phyloP scores from a whole-genome alignment of 75 land plant species.

The Selaginella moellendorffii region DNA sequence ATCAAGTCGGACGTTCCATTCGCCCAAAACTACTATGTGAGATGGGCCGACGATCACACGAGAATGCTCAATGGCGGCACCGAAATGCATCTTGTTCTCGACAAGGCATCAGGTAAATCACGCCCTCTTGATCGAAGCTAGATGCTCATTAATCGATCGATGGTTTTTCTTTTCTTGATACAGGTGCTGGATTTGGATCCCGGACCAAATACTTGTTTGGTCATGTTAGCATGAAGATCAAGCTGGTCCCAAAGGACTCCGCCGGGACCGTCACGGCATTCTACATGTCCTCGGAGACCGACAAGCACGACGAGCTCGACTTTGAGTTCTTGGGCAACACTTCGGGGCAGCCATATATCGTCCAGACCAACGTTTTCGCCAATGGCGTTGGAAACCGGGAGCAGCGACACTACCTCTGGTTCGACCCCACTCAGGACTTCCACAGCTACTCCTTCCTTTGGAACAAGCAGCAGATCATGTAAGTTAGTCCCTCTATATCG shows the following conservation, averaged over 20 bases:
- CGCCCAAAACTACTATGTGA: neutral
- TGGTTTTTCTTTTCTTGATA: too few relatives aligned
- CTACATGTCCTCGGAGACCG: constrained; percentile 4
- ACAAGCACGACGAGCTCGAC: constrained; percentile 3
- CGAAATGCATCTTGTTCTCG: neutral
- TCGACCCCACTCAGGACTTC: neutral
- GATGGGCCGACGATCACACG: neutral
- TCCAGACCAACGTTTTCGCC: constrained; percentile 8
- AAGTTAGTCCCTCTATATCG: neutral
- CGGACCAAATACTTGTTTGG: neutral
- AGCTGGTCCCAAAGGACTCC: neutral
- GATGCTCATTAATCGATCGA: too few relatives aligned
- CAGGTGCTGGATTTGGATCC: neutral
- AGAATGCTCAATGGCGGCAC: neutral
- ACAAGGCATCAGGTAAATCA: neutral
- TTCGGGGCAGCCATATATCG: constrained; percentile 8
- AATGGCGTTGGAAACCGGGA: constrained; percentile 1
- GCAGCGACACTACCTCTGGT: neutral
- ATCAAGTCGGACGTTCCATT: too few relatives aligned
- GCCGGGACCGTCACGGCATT: neutral
- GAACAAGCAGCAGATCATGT: constrained; percentile 6
- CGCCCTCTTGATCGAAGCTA: too few relatives aligned
- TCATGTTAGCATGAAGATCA: neutral
- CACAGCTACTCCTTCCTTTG: constrained; percentile 2
- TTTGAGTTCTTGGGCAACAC: constrained; percentile 2